Evolutionary conservation across 2,329 filamentous ascomycete species (phyloP).

Genomic region (Cercospora sp.): DNA sequence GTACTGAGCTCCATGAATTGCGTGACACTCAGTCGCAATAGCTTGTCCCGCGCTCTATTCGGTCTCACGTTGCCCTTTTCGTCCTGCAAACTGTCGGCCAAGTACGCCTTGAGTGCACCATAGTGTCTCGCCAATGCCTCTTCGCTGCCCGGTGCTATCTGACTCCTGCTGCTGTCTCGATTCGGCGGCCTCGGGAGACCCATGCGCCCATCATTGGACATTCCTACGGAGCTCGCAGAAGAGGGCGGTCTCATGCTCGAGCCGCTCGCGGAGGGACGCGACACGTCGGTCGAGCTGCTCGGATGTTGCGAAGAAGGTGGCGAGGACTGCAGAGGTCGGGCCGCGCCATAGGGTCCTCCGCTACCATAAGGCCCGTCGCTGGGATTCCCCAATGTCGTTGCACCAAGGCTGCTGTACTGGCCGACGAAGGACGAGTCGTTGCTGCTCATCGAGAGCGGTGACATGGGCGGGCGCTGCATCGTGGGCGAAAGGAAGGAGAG

Average conservation of each 20-base stretch:
- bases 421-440: slow-evolving; percentile 60
- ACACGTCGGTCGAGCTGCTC: slow-evolving; percentile 42
- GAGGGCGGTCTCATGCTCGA: slow-evolving; percentile 63
- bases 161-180: slow-evolving; percentile 56
- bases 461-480: slow-evolving; percentile 48
- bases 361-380: slow-evolving; percentile 30
- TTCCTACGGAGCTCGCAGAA: slow-evolving; percentile 82
- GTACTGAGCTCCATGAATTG: slow-evolving; percentile 98
- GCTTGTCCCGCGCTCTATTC: slow-evolving; percentile 91
- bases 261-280: slow-evolving; percentile 56
- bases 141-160: slow-evolving; percentile 54
- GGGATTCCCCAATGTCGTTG: slow-evolving; percentile 23
- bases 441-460: slow-evolving; percentile 76
- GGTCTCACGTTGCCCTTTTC: slow-evolving; percentile 72
- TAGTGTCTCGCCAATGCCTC: slow-evolving; percentile 79
- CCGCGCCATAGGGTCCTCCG: slow-evolving; percentile 36
- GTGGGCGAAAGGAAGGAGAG: neutral
- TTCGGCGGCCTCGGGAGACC: slow-evolving; percentile 30
- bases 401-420: slow-evolving; percentile 29
- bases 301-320: slow-evolving; percentile 43
- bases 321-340: slow-evolving; percentile 33
- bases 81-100: slow-evolving; percentile 69
- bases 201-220: slow-evolving; percentile 74
- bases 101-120: slow-evolving; percentile 71
- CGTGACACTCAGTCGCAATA: slow-evolving; percentile 81